Evolutionary conservation across 768 basidiomycete genomes (phyloP).

Genomic region (Cystoderma amianthinum): DNA sequence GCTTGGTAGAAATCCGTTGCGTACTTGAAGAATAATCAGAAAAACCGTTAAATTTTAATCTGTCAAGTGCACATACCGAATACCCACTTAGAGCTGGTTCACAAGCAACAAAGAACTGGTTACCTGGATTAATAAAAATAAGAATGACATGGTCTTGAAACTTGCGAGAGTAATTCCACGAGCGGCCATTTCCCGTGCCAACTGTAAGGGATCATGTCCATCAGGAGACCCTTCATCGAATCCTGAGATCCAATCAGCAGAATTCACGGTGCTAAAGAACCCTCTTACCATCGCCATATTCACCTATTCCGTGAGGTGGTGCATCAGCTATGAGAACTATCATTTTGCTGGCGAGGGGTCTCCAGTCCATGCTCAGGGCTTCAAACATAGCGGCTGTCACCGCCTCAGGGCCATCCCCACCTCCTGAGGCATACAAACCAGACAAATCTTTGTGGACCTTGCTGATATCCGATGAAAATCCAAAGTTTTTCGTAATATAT

Average conservation of each 20-base stretch:
- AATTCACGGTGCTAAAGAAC: constrained; percentile 7
- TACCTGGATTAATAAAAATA: constrained; percentile 5
- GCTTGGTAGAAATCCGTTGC: constrained; percentile 95
- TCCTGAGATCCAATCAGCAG: constrained; percentile 35
- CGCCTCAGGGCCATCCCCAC: constrained; percentile 94
- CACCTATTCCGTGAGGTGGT: constrained; percentile 95
- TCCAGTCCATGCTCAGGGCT: constrained; percentile 87
- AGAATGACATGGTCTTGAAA: constrained; percentile 6
- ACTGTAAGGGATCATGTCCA: constrained; percentile 82
- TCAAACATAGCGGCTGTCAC: constrained; percentile 91
- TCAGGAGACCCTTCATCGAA: constrained; percentile 94
- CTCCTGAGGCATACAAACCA: constrained; percentile 80
- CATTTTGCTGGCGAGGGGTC: constrained; percentile 87
- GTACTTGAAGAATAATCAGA: constrained; percentile 42
- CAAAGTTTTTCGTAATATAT: constrained; percentile 89
- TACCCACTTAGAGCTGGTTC: constrained; percentile 94
- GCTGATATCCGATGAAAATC: constrained; percentile 87
- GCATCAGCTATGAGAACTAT: constrained; percentile 96
- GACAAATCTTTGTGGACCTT: constrained; percentile 83
- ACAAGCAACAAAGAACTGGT: constrained; percentile 97
- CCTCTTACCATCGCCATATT: constrained; percentile 85
- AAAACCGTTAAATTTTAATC: background rate
- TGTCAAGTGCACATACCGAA: constrained; percentile 43
- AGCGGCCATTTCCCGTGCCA: constrained; percentile 86
- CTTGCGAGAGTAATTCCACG: constrained; percentile 86